Conservation (phyloP, 371 early-diverging fungal genomes). For the Mortierella sp. region DNA sequence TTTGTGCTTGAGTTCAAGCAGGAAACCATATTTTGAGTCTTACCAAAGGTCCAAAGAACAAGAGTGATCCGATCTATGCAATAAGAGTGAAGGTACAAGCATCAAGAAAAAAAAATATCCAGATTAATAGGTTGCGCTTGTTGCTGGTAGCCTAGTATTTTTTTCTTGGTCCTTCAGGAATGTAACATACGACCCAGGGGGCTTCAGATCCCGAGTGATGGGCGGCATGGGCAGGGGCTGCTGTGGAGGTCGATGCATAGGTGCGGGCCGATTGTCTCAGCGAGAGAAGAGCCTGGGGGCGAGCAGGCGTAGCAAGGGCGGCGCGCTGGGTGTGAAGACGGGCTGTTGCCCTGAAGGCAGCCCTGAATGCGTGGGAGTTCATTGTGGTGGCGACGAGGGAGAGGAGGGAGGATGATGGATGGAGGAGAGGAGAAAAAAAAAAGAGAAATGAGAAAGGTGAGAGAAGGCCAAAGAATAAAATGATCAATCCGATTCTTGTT, state of each 20-base stretch:
- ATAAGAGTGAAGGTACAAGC: not conserved
- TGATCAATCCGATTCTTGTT: not conserved
- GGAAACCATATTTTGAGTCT: not conserved
- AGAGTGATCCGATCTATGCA: conserved; percentile 60
- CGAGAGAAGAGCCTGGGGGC: conserved; percentile 32
- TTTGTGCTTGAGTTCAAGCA: not conserved
- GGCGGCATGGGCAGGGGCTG: conserved; percentile 6
- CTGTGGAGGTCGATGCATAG: conserved; percentile 28
- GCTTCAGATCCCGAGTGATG: conserved; percentile 53
- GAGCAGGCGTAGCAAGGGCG: conserved; percentile 9
- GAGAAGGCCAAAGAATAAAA: not conserved
- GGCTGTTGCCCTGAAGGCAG: conserved; percentile 37
- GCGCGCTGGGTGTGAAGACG: conserved; percentile 9
- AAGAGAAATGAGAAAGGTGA: not conserved
- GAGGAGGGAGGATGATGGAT: not conserved
- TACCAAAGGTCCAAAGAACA: conserved; percentile 68
- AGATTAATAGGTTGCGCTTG: not conserved
- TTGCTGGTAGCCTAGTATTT: too few relatives aligned
- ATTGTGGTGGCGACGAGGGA: conserved; percentile 10
- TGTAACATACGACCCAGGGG: conserved; percentile 57
- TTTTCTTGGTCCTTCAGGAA: not conserved
- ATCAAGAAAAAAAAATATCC: not conserved
- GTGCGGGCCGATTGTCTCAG: conserved; percentile 48
- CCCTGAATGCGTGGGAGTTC: conserved; percentile 42
- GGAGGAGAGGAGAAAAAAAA: conserved; percentile 2